Percentiles rank a stretch among this genome's conserved stretches.
Evolutionary conservation across 2,329 filamentous ascomycete genomes (phyloP).

Genomic region (Pseudogymnoascus sp.): DNA sequence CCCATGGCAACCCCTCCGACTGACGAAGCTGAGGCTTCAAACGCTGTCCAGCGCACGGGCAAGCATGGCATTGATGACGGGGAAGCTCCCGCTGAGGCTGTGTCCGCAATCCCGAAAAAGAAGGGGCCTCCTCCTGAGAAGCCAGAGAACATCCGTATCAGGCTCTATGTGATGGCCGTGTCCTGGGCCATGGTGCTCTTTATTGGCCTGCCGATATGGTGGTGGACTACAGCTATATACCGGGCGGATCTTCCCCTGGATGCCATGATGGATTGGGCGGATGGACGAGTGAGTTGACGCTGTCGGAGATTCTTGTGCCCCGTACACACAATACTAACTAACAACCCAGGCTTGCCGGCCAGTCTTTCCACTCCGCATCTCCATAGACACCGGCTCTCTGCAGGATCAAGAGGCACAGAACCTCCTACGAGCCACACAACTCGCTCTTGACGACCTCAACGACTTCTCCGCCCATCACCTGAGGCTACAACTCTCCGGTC

Average conservation of each 20-base stretch:
- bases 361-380: constrained; percentile 79
- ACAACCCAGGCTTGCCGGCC: constrained; percentile 68
- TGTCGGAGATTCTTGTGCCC: not conserved
- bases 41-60: constrained; percentile 5
- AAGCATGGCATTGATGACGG: constrained; percentile 6
- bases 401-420: constrained; percentile 62
- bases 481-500: constrained; percentile 54
- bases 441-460: constrained; percentile 78
- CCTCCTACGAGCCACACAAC: constrained; percentile 74
- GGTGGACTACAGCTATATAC: constrained; percentile 88
- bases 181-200: constrained; percentile 86
- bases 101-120: constrained; percentile 23
- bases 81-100: constrained; percentile 22
- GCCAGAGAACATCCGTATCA: constrained; percentile 59
- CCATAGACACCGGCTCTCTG: constrained; percentile 63
- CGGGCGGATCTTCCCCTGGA: constrained; percentile 75
- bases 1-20: not conserved
- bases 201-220: constrained; percentile 90
- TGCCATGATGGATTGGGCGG: constrained; percentile 86
- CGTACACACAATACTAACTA: constrained; percentile 18
- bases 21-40: constrained; percentile 11
- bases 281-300: constrained; percentile 62
- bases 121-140: constrained; percentile 67
- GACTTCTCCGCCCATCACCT: constrained; percentile 82
- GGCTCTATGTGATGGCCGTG: constrained; percentile 70